Evolutionary conservation across 257 asterid genomes (phyloP), one percentile per base, ranked within the genome.

Genomic region (Solanum arcanum): DNA sequence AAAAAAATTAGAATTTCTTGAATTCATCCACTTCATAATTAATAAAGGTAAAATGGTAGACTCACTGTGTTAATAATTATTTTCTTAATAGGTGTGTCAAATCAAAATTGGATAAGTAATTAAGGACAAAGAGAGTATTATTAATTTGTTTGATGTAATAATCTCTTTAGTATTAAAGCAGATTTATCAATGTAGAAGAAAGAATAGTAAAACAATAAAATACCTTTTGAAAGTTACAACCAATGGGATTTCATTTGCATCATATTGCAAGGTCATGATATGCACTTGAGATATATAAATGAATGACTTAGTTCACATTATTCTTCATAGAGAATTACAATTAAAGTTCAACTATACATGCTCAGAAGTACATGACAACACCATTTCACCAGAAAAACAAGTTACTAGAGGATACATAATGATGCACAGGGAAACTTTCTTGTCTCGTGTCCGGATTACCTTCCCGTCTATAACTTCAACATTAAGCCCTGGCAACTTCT

Each of bases 401-500:
- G 78, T 72, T n/a, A 35, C 78, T 18, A 8, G 11, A 59, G 66
- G 10, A 20, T 59, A 3, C 14, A 72, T 15, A 29, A 15, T 27
- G 25, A 15, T 33, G 8, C 44, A 90, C 89, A 11, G 35, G 88
- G 49, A 66, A 47, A 12, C 83, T 90, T 86, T 91, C 90, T 72
- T 59, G 74, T n/a, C 88, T 90, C 27, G 83, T 86, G 5, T 91
- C 3, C n/a, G 13, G 68, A 66, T 46, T 8, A 49, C 80, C 87
- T 92, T 86, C 87, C 87, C 84, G 66, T 89, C 84, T 75, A 83
- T 52, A 29, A 86, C 84, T 35, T 88, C 88, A 42, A 88, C 74
- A 56, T 88, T 88, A 25, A 88, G 83, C 81, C 87, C 62, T 25
- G 91, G 89, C 72, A 89, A 75, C 77, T 89, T 88, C 64, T 77